Base-by-base conservation (phyloP, 1,284 basidiomycete species). In the Ceratobasidium theobromae region DNA sequence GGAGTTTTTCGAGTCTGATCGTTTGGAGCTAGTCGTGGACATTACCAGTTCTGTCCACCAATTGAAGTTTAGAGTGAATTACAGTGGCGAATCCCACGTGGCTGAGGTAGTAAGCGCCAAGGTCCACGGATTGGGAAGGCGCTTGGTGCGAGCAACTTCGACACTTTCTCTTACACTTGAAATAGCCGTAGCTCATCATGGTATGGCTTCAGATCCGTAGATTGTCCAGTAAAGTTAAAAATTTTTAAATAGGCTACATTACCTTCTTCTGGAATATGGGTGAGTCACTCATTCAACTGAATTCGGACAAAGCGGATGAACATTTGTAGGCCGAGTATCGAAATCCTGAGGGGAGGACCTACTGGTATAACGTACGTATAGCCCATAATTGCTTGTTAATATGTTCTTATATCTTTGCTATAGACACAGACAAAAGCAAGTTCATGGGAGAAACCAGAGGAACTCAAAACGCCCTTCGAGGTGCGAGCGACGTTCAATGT, bases 391-490 rank as follows among this genome's bases (percentile, higher is more conserved):
- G 21, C 0, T 35, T 23, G 9, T 27, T 52, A 27, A 52, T 9
- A 33, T 53, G 25, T 16, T 30, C 16, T 54, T 16, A 41, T 32
- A 9, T 21, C 8, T 23, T 57, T 23, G 25, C 2, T 27, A 11
- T 45, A 72, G 71, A 87, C 88, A 0, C 80, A 78, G 11, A 86
- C 85, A 0, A 83, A 84, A 70, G 87, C 89, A 73, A 92, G 89
- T 76, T 90, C 92, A 67, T 92, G 89, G 89, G 89, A 92, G 77
- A 92, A 92, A 73, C 90, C 89, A 71, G 90, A 92, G 89, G 90
- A 88, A 3, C 77, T 91, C 52, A 91, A 92, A 77, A 87, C 89
- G 0, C 87, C 93, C 0, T 95, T 95, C 71, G 93, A 95, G 82
- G 91, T 91, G 71, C 68, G 79, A 70, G n/a, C 66, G 45, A 1